Conservation (phyloP, 257 asterid genomes). For the Ligustrum vulgare region DNA sequence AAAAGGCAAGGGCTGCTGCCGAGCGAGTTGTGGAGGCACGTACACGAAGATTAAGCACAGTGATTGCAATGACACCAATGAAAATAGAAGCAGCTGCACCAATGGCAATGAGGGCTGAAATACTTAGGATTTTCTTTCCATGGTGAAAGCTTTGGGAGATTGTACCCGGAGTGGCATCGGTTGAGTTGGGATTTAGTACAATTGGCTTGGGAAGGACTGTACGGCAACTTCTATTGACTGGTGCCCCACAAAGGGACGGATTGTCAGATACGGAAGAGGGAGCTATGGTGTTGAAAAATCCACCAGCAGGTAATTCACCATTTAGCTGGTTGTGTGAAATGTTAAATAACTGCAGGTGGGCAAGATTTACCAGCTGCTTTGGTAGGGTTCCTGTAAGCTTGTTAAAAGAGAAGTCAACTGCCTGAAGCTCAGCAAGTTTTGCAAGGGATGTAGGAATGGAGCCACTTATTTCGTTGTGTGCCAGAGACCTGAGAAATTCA, state of each 20-base stretch:
- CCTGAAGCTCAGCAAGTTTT: slow-evolving; percentile 54
- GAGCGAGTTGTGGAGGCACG: slow-evolving; percentile 58
- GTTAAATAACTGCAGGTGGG: slow-evolving; percentile 64
- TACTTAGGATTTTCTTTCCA: slow-evolving; percentile 78
- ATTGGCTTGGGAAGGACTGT: slow-evolving; percentile 83
- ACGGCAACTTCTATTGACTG: slow-evolving; percentile 60
- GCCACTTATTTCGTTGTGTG: slow-evolving; percentile 63
- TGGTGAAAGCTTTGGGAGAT: slow-evolving; percentile 46
- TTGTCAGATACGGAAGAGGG: slow-evolving; percentile 66
- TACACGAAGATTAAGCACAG: slow-evolving; percentile 77
- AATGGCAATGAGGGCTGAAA: slow-evolving; percentile 82
- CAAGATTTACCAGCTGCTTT: slow-evolving; percentile 67
- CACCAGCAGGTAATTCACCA: slow-evolving; percentile 78
- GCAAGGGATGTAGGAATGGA: slow-evolving; percentile 58
- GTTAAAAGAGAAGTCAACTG: slow-evolving; percentile 73
- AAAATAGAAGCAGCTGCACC: slow-evolving; percentile 87
- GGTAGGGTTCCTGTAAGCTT: slow-evolving; percentile 71
- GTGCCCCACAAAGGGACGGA: slow-evolving; percentile 80
- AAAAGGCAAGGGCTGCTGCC: slow-evolving; percentile 60
- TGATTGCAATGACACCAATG: slow-evolving; percentile 77
- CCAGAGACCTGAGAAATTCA: slow-evolving; percentile 57
- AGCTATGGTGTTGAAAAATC: slow-evolving; percentile 73
- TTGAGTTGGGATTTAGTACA: slow-evolving; percentile 81
- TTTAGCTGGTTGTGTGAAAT: slow-evolving; percentile 81
- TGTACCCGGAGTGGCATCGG: slow-evolving; percentile 53